These are phyloP conservation scores for Alternaria incomplexa DNA, from an alignment of 2,329 filamentous ascomycete species.

Conservation along the genomic window DNA sequence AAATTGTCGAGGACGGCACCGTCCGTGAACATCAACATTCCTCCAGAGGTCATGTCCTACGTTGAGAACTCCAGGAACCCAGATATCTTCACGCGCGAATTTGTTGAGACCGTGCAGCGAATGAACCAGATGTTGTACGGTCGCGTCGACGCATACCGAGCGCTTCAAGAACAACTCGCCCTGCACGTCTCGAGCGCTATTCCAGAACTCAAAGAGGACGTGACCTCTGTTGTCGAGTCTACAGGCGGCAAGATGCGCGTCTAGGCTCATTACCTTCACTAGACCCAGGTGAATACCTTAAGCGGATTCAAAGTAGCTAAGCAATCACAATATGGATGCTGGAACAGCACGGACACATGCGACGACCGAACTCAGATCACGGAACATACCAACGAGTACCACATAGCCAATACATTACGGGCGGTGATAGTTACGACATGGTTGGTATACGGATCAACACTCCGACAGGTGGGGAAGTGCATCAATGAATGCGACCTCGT, in stretches of 20 bases:
- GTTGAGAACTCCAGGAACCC: constrained; percentile 69
- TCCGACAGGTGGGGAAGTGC: not conserved
- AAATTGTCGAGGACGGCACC: constrained; percentile 58
- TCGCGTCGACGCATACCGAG: constrained; percentile 64
- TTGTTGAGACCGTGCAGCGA: constrained; percentile 67
- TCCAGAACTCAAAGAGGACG: constrained; percentile 62
- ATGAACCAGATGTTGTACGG: constrained; percentile 69
- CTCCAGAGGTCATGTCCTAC: constrained; percentile 67
- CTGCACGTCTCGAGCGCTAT: constrained; percentile 64
- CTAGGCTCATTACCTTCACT: not conserved
- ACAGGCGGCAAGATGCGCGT: constrained; percentile 48
- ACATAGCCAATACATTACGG: not conserved
- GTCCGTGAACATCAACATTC: constrained; percentile 60
- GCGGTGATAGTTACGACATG: not conserved
- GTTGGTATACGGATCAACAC: not conserved
- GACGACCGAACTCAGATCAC: not conserved
- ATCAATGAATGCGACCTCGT: not conserved
- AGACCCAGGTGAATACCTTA: not conserved
- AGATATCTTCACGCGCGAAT: constrained; percentile 70
- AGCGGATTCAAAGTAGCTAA: not conserved
- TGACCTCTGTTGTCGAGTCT: constrained; percentile 57
- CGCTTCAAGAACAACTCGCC: constrained; percentile 65
- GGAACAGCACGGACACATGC: not conserved
- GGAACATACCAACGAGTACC: not conserved
- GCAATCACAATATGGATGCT: not conserved